A percentile compares a stretch with the other conserved stretches of the same genome.
Evolutionary conservation across 768 basidiomycete species (phyloP).

Genomic region (Auricularia sp.): DNA sequence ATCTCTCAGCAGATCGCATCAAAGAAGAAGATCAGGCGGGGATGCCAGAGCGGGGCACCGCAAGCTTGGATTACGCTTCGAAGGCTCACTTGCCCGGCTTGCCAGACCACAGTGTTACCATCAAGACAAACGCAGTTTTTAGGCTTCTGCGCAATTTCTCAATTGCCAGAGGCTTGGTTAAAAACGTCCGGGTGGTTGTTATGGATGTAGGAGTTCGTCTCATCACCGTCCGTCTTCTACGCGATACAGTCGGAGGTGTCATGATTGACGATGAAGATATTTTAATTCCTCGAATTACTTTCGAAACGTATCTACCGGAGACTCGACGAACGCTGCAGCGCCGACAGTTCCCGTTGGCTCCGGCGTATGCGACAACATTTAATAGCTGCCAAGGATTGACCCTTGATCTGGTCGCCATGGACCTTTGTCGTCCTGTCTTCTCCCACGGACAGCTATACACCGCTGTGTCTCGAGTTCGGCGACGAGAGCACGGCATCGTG

Average conservation of each 20-base stretch:
- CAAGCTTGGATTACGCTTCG: slow-evolving; percentile 15
- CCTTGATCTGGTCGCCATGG: slow-evolving; percentile 6
- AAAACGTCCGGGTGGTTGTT: slow-evolving; percentile 12
- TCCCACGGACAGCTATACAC: slow-evolving; percentile 11
- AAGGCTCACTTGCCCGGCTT: slow-evolving; percentile 15
- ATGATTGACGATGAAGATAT: slow-evolving; percentile 15
- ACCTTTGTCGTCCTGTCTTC: slow-evolving; percentile 5
- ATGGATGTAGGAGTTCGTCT: slow-evolving; percentile 16
- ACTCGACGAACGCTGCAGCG: slow-evolving; percentile 3
- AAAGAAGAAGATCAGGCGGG: slow-evolving; percentile 14
- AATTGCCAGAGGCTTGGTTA: slow-evolving; percentile 27
- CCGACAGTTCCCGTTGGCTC: slow-evolving; percentile 6
- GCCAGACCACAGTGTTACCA: slow-evolving; percentile 8
- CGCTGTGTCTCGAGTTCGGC: slow-evolving; percentile 6
- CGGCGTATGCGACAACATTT: slow-evolving; percentile 10
- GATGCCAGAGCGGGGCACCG: slow-evolving; percentile 10
- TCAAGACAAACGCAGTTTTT: slow-evolving; percentile 26
- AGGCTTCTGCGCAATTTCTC: slow-evolving; percentile 29
- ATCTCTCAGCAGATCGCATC: not conserved
- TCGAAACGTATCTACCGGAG: slow-evolving; percentile 3
- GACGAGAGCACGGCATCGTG: not conserved
- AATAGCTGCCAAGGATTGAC: slow-evolving; percentile 12
- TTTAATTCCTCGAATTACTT: slow-evolving; percentile 19
- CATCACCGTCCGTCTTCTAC: slow-evolving; percentile 16
- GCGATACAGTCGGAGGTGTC: slow-evolving; percentile 4